Evolutionary conservation across 192 early-diverging fungal genomes (phyloP).

Genomic region (Gonapodya prolifera): DNA sequence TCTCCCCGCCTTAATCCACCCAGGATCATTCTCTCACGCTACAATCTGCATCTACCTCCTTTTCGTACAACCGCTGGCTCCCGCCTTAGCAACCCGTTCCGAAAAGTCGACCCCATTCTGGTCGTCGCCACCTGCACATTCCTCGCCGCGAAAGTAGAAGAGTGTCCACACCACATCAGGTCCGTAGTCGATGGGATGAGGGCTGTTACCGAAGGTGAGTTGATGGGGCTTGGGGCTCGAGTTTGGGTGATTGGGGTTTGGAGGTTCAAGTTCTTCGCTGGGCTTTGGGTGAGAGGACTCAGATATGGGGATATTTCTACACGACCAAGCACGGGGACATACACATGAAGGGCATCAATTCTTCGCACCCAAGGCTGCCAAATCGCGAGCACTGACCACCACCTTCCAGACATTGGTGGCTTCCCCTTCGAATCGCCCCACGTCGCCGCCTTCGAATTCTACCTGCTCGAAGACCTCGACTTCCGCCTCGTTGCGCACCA

Average conservation of each 20-base stretch:
- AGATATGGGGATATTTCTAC: too few relatives aligned
- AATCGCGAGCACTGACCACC: too few relatives aligned
- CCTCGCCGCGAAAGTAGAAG: slow-evolving; percentile 82
- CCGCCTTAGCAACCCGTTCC: slow-evolving; percentile 64
- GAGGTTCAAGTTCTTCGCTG: too few relatives aligned
- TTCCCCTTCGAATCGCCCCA: slow-evolving; percentile 57
- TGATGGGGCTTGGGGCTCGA: not conserved
- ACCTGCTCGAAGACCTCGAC: slow-evolving; percentile 79
- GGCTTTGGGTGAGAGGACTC: slow-evolving; percentile 16
- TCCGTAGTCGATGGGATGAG: slow-evolving; percentile 26
- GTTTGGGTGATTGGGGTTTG: not conserved
- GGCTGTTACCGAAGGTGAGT: slow-evolving; percentile 22
- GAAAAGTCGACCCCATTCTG: slow-evolving; percentile 62
- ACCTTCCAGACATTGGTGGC: slow-evolving; percentile 28
- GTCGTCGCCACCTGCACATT: slow-evolving; percentile 73
- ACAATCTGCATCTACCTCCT: not conserved
- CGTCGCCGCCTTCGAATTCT: slow-evolving; percentile 88
- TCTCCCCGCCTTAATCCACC: not conserved
- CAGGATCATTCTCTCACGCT: not conserved
- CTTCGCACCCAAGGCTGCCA: too few relatives aligned
- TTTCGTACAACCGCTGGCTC: not conserved
- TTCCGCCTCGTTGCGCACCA: slow-evolving; percentile 82
- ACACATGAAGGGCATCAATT: slow-evolving; percentile 26
- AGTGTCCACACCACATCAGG: slow-evolving; percentile 55
- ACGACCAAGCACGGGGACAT: slow-evolving; percentile 36